These are phyloP conservation scores for Colletotrichum cuscutae DNA, from an alignment of 2,329 filamentous ascomycete genomes.

Conservation along the genomic window DNA sequence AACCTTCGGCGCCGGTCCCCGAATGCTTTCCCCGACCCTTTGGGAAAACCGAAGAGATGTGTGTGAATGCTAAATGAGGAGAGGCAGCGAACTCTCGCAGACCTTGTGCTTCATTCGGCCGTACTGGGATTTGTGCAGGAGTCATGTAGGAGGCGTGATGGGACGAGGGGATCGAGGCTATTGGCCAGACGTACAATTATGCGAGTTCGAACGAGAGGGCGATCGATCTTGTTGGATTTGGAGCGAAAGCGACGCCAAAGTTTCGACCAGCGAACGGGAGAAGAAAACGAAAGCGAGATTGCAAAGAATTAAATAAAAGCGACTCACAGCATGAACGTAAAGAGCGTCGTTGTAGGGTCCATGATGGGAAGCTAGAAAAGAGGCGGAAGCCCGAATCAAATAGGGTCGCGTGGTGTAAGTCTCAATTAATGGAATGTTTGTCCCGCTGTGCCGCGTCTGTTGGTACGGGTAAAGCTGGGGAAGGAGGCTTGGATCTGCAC, in stretches of 20 bases:
- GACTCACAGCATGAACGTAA: slow-evolving; percentile 63
- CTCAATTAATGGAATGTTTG: slow-evolving; percentile 13
- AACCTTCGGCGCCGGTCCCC: slow-evolving; percentile 29
- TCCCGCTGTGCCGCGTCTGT: slow-evolving; percentile 1
- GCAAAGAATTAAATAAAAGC: slow-evolving; percentile 34
- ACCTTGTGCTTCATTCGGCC: background rate
- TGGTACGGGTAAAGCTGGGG: background rate
- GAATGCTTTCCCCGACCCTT: slow-evolving; percentile 15
- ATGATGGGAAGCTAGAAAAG: slow-evolving; percentile 45
- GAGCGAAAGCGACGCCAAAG: slow-evolving; percentile 21
- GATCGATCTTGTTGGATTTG: background rate
- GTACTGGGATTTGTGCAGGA: background rate
- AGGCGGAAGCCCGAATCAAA: slow-evolving; percentile 22
- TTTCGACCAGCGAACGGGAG: slow-evolving; percentile 33
- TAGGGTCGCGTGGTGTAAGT: slow-evolving; percentile 10
- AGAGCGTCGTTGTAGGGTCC: slow-evolving; percentile 61
- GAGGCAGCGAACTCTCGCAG: slow-evolving; percentile 28
- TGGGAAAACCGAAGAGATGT: slow-evolving; percentile 16
- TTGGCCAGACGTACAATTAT: slow-evolving; percentile 29
- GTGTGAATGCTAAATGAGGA: slow-evolving; percentile 6
- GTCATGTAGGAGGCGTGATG: background rate
- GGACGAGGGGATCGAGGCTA: slow-evolving; percentile 12
- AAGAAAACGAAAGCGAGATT: slow-evolving; percentile 37
- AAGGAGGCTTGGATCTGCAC: slow-evolving; percentile 20
- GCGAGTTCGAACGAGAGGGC: slow-evolving; percentile 15